Evolutionary conservation across 345 rosid genomes (phyloP), one percentile per base, ranked within the genome.

Genomic region (Eucalyptus tenuipes): DNA sequence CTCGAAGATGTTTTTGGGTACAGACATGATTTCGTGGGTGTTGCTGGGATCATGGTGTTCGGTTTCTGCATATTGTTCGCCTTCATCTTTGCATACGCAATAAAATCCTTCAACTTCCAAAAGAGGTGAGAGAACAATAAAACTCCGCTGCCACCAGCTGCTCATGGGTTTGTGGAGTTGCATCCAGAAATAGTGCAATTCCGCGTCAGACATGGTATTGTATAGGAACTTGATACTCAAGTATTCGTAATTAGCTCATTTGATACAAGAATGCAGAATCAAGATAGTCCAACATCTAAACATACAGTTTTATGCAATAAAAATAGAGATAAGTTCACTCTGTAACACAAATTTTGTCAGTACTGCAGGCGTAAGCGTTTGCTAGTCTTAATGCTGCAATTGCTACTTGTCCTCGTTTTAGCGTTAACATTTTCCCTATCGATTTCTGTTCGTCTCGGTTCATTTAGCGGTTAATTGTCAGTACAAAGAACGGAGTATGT

Each of bases 101-200:
- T 96, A 85, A 97, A 94, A 82, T 91, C 99, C 90, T 95, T 98
- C 92, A 97, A 96, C 90, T 98, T 97, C 94, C 99, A 96, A 89
- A 96, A 96, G 95, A 95, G 99, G 94, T 97, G 93, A 92, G 40
- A 80, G 85, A 75, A 85, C 59, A 49, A 31, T 50, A 10, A 5
- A 75, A 75, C 14, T 37, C 24, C 8, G 82, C 45, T 3, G 15
- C 42, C 47, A 6, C 47, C 82, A 75, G 82, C 47, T 11, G 82
- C 82, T 75, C 82, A 22, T 37, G 27, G 82, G 82, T 75, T 20
- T 37, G 12, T 27, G 57, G 86, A 27, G 57, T 29, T 15, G 57
- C 52, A 85, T 27, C 55, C 33, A 85, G 86, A 27, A 27, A 85
- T 13, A 45, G 25, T 13, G 33, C 53, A 84, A 84, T 6, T 45